A percentile compares a stretch with the other conserved stretches of the same genome.
These are phyloP conservation scores for Cajanus cajan DNA, from an alignment of 306 rosid species.

Conservation along the genomic window DNA sequence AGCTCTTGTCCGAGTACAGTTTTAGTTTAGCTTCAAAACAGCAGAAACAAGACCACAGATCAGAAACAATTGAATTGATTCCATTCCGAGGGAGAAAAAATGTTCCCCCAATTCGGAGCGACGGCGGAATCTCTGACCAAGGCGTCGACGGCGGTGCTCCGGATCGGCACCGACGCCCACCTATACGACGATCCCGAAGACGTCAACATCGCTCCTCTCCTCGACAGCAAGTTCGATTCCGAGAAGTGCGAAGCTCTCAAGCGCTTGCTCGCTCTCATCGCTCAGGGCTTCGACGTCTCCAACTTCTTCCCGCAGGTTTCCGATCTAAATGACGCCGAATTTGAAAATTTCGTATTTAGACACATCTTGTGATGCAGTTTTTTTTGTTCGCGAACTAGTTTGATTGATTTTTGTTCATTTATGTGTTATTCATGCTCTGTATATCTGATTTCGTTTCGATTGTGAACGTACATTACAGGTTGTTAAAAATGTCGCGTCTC, in stretches of 20 bases:
- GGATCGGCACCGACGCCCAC: slow-evolving; percentile 99
- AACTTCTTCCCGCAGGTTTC: slow-evolving; percentile 89
- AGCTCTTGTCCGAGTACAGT: too few relatives aligned
- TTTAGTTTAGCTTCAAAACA: neutral
- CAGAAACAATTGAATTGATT: neutral
- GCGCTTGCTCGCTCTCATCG: slow-evolving; percentile 92
- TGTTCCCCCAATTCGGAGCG: slow-evolving; percentile 90
- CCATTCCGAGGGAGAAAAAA: neutral
- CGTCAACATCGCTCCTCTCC: slow-evolving; percentile 74
- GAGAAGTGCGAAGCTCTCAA: slow-evolving; percentile 97
- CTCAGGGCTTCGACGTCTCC: slow-evolving; percentile 95
- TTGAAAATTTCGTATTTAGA: neutral
- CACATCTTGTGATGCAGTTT: neutral
- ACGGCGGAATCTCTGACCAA: slow-evolving; percentile 91
- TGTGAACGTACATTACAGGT: slow-evolving; percentile 57
- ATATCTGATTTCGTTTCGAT: neutral
- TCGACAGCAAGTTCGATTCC: slow-evolving; percentile 92
- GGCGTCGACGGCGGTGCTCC: slow-evolving; percentile 90
- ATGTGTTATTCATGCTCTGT: neutral
- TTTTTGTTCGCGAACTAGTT: neutral
- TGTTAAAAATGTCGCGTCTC: slow-evolving; percentile 93
- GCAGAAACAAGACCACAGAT: neutral
- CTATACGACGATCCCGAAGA: slow-evolving; percentile 99
- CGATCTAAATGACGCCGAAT: neutral
- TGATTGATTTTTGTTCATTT: neutral